Evolutionary conservation across 495 filamentous ascomycete species (phyloP).

Genomic region (Talaromyces ruber): DNA sequence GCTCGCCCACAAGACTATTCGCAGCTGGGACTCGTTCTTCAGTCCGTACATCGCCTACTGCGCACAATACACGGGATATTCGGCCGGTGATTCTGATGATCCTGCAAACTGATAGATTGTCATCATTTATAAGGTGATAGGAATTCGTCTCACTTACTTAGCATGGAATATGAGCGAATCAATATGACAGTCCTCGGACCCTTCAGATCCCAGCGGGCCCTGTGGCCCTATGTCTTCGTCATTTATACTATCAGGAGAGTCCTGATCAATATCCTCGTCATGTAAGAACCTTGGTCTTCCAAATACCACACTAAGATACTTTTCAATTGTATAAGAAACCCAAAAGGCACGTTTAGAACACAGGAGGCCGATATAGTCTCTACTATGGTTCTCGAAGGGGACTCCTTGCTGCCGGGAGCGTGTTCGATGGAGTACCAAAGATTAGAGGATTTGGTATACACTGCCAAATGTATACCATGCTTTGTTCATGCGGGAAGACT

Average conservation of each 20-base stretch:
- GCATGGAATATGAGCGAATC: conserved; percentile 16
- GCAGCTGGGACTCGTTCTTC: conserved; percentile 10
- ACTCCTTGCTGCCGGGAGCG: conserved; percentile 6
- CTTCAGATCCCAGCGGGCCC: not conserved
- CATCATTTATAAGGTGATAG: not conserved
- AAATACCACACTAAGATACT: conserved; percentile 19
- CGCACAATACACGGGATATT: conserved; percentile 17
- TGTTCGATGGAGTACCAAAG: conserved; percentile 14
- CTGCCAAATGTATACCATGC: conserved; percentile 18
- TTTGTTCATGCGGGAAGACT: conserved; percentile 18
- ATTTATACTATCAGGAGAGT: conserved; percentile 7
- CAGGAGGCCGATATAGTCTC: conserved; percentile 15
- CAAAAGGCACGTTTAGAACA: conserved; percentile 11
- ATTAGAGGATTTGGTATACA: conserved; percentile 10
- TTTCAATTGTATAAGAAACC: conserved; percentile 9
- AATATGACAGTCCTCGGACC: conserved; percentile 10
- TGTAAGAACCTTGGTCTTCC: conserved; percentile 14
- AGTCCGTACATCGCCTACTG: not conserved
- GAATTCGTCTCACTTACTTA: conserved; percentile 7
- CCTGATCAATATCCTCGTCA: conserved; percentile 9
- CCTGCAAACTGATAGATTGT: not conserved
- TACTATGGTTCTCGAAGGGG: not conserved
- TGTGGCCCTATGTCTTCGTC: conserved; percentile 16
- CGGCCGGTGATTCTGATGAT: conserved; percentile 13
- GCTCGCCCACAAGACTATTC: conserved; percentile 6